phyloP scores from a whole-genome alignment of 371 early-diverging fungal genomes.

The Apophysomyces sp. region DNA sequence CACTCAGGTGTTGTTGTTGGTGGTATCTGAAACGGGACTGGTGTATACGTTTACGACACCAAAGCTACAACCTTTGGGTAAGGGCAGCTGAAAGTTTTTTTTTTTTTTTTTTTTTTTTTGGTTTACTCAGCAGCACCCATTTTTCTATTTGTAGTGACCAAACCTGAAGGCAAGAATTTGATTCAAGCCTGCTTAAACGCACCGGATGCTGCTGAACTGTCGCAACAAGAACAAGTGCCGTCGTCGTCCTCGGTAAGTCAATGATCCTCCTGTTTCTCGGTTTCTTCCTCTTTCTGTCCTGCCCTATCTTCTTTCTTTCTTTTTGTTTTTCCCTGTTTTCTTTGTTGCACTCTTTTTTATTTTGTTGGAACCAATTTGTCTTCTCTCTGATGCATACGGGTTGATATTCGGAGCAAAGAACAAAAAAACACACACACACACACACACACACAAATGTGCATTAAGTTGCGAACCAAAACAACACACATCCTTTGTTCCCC shows the following conservation, averaged over 20 bases:
- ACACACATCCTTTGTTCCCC: neutral
- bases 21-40: slow-evolving; percentile 98
- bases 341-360: neutral
- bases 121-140: no score
- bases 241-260: slow-evolving; percentile 4
- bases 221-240: neutral
- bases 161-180: slow-evolving; percentile 91
- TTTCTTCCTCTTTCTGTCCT: neutral
- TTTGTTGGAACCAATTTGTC: neutral
- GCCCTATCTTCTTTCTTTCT: neutral
- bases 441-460: no score
- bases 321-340: neutral
- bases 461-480: neutral
- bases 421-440: no score
- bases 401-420: neutral
- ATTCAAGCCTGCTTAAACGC: slow-evolving; percentile 23
- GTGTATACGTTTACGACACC: slow-evolving; percentile 99
- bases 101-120: neutral
- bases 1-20: slow-evolving; percentile 94
- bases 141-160: slow-evolving; percentile 69
- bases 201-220: neutral
- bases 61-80: slow-evolving; percentile 80
- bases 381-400: neutral
- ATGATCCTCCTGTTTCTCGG: neutral
- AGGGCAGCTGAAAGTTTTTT: neutral